Conservation (phyloP, 2,329 filamentous ascomycete genomes). For the Microthyrium microscopicum region DNA sequence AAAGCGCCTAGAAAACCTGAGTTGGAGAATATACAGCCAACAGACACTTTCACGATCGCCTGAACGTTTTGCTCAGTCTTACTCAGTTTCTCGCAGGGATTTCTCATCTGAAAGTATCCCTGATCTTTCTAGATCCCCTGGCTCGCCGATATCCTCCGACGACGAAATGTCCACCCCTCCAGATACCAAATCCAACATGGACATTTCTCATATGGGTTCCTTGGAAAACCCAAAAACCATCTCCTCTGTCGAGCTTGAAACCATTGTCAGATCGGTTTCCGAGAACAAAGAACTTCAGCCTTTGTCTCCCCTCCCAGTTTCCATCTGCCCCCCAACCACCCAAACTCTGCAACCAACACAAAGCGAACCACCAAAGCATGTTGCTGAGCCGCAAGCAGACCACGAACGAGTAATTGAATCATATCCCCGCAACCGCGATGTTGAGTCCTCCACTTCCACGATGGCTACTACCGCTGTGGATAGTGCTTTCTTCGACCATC, state of each 20-base stretch:
- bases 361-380: too few species aligned
- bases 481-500: conserved; percentile 21
- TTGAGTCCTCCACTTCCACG: conserved; percentile 44
- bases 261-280: conserved; percentile 85
- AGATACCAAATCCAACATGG: too few species aligned
- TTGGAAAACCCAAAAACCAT: too few species aligned
- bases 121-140: conserved; percentile 29
- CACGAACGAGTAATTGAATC: neutral
- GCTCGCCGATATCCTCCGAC: conserved; percentile 27
- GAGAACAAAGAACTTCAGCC: conserved; percentile 55
- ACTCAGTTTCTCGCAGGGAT: too few species aligned
- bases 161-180: conserved; percentile 20
- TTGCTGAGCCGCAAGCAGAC: too few species aligned
- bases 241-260: conserved; percentile 80
- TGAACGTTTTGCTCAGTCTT: conserved; percentile 19
- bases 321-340: conserved; percentile 1
- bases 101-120: too few species aligned
- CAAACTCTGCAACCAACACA: neutral
- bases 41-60: conserved; percentile 79
- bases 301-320: conserved; percentile 27
- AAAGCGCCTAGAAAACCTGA: conserved; percentile 81
- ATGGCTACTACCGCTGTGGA: conserved; percentile 26
- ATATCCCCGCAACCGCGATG: conserved; percentile 25
- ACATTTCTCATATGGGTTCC: too few species aligned
- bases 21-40: conserved; percentile 88